Conservation (phyloP, 352 stramenopile genomes). For the Pythium monospermum region DNA sequence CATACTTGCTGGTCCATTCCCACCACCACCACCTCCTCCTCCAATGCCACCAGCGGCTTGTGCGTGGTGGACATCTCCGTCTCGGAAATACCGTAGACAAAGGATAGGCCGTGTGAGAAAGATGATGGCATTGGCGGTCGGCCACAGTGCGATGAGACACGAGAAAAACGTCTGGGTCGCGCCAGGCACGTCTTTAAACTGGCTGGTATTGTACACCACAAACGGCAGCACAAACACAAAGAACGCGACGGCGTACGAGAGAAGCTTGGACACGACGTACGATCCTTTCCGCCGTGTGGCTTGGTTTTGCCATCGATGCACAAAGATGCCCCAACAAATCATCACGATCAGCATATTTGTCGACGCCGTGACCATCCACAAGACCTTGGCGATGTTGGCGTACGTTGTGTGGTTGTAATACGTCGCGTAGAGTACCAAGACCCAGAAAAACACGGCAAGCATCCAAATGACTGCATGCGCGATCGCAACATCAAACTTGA, state of each 20-base stretch:
- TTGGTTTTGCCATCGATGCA: slow-evolving; percentile 37
- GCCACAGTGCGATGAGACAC: slow-evolving; percentile 71
- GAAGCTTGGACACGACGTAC: slow-evolving; percentile 72
- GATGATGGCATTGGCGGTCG: slow-evolving; percentile 69
- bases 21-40: not conserved
- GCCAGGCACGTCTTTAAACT: slow-evolving; percentile 30
- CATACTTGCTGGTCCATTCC: slow-evolving; percentile 11
- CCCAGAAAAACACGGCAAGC: slow-evolving; percentile 68
- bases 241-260: slow-evolving; percentile 75
- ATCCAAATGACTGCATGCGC: slow-evolving; percentile 78
- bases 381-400: slow-evolving; percentile 47
- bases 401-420: slow-evolving; percentile 47
- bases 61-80: slow-evolving; percentile 10
- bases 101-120: slow-evolving; percentile 64
- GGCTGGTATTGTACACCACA: slow-evolving; percentile 53
- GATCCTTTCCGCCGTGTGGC: slow-evolving; percentile 33
- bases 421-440: slow-evolving; percentile 63
- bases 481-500: slow-evolving; percentile 67
- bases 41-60: no score
- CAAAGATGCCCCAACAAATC: slow-evolving; percentile 55
- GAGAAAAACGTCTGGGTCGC: slow-evolving; percentile 21
- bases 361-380: slow-evolving; percentile 68
- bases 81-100: slow-evolving; percentile 48
- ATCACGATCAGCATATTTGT: slow-evolving; percentile 56
- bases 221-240: slow-evolving; percentile 68